phyloP scores from a whole-genome alignment of 352 stramenopile genomes.

The Lagenidium giganteum region DNA sequence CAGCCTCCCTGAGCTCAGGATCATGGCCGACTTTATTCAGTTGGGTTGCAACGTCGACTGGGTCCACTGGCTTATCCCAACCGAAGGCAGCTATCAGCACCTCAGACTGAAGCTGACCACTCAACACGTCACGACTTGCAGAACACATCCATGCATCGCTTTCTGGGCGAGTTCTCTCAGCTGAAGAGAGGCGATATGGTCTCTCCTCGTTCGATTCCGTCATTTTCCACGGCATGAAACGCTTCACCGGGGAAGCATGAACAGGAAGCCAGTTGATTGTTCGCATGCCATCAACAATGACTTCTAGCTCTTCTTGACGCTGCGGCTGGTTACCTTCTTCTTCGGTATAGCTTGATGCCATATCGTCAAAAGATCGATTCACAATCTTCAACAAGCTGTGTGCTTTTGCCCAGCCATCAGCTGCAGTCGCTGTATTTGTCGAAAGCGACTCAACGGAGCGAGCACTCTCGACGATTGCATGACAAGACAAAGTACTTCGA shows the following conservation, averaged over 20 bases:
- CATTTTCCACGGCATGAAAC: constrained; percentile 53
- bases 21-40: constrained; percentile 39
- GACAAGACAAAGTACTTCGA: constrained; percentile 53
- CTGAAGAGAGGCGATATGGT: constrained; percentile 26
- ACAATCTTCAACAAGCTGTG: constrained; percentile 57
- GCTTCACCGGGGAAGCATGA: constrained; percentile 3
- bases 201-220: not conserved
- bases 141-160: constrained; percentile 72
- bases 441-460: constrained; percentile 49
- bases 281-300: constrained; percentile 1
- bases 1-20: not conserved
- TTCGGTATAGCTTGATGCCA: constrained; percentile 20
- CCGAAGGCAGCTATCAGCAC: constrained; percentile 48
- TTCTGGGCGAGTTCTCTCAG: constrained; percentile 31
- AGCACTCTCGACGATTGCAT: constrained; percentile 68
- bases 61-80: constrained; percentile 38
- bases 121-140: constrained; percentile 38
- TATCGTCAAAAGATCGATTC: constrained; percentile 74
- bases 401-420: constrained; percentile 33
- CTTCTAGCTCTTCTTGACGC: constrained; percentile 3
- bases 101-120: constrained; percentile 47
- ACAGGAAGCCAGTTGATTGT: constrained; percentile 14
- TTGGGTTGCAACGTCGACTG: constrained; percentile 41
- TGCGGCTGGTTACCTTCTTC: constrained; percentile 6
- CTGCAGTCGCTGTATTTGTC: constrained; percentile 2